Conservation (phyloP, 805 yeast genomes). For the Torulaspora microellipsoides region DNA sequence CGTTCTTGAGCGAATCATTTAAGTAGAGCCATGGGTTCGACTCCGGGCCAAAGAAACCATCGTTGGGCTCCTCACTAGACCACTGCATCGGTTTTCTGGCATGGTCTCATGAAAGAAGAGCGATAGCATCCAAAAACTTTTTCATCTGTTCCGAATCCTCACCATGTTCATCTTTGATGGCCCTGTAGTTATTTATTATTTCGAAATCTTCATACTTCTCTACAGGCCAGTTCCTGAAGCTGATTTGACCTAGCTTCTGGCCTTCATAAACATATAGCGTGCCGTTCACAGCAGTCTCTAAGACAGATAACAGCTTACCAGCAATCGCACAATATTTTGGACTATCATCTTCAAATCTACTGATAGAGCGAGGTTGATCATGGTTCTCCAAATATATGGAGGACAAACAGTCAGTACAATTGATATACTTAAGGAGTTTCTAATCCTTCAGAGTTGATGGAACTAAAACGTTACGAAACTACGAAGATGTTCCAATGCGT, state of each 20-base stretch:
- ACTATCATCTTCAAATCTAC: constrained; percentile 47
- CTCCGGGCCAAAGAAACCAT: constrained; percentile 42
- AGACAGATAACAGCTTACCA: constrained; percentile 46
- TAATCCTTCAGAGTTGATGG: too few species aligned
- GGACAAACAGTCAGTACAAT: constrained; percentile 55
- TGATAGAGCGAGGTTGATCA: constrained; percentile 51
- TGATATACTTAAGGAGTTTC: constrained; percentile 38
- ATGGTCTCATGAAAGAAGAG: constrained; percentile 43
- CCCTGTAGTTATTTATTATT: constrained; percentile 40
- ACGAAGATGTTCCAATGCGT: too few species aligned
- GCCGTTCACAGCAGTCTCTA: constrained; percentile 47
- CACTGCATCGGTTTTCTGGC: constrained; percentile 51
- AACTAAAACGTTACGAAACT: too few species aligned
- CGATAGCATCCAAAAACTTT: constrained; percentile 33
- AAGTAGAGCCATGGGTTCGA: constrained; percentile 41
- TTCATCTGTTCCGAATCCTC: constrained; percentile 31
- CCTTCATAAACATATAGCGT: constrained; percentile 57
- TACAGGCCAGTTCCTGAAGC: constrained; percentile 44
- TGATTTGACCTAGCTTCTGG: constrained; percentile 55
- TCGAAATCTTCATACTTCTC: constrained; percentile 50
- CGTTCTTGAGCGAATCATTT: constrained; percentile 44
- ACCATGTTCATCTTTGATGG: constrained; percentile 27
- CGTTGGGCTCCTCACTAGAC: constrained; percentile 37
- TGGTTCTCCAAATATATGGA: constrained; percentile 54
- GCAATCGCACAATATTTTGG: constrained; percentile 35